Evolutionary conservation across 2,329 filamentous ascomycete genomes (phyloP).

Genomic region (Talaromyces sp.): DNA sequence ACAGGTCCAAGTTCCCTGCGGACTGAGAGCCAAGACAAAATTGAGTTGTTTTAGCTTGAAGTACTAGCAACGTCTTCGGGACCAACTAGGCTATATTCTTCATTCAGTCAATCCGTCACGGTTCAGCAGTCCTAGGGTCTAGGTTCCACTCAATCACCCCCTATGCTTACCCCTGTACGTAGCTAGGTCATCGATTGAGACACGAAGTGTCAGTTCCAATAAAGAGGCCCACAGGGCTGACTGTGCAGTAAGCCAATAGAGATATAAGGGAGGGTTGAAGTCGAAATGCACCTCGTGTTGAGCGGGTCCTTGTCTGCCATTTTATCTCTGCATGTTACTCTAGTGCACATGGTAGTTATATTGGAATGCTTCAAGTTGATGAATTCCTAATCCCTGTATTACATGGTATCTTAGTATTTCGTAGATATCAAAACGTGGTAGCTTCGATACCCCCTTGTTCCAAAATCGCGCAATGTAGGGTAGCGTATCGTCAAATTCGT

Average conservation of each 20-base stretch:
- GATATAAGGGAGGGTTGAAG: neutral
- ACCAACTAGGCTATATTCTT: neutral
- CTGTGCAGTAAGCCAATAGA: neutral
- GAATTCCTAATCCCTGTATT: neutral
- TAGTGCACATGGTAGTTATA: neutral
- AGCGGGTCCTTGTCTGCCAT: neutral
- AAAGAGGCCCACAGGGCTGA: neutral
- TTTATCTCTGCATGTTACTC: neutral
- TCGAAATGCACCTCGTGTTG: constrained; percentile 2
- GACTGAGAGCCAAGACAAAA: too few relatives aligned
- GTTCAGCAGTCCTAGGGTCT: neutral
- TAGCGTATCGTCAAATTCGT: neutral
- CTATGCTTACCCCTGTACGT: neutral
- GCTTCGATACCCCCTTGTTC: neutral
- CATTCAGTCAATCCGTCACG: neutral
- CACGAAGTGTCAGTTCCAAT: neutral
- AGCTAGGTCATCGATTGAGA: neutral
- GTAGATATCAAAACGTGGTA: neutral
- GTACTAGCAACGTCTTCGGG: neutral
- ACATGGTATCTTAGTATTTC: neutral
- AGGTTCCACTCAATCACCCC: neutral
- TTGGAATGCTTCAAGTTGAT: neutral
- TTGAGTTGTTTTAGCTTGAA: neutral
- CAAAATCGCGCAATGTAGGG: neutral
- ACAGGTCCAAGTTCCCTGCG: neutral